Percentiles rank a stretch among this genome's conserved stretches.
These are phyloP conservation scores for Venturia effusa DNA, from an alignment of 2,329 filamentous ascomycete species.

Conservation along the genomic window DNA sequence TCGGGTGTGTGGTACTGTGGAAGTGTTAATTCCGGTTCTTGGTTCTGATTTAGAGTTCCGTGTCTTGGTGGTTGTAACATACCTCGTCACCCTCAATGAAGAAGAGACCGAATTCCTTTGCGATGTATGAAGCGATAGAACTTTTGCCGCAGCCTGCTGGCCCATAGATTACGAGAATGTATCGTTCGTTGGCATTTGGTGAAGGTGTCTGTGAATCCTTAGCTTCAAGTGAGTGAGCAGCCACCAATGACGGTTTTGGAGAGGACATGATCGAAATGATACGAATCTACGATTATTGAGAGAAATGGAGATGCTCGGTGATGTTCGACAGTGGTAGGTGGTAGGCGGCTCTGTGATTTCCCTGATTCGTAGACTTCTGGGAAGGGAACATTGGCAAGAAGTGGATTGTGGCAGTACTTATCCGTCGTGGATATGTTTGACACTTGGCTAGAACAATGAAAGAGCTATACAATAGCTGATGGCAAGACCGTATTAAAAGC, in stretches of 20 bases:
- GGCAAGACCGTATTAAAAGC: too few species aligned
- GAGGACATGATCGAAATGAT: background rate
- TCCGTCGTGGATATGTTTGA: too few species aligned
- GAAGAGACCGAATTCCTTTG: background rate
- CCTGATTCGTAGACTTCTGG: too few species aligned
- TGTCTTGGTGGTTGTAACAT: background rate
- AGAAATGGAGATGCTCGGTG: background rate
- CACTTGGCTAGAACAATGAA: too few species aligned
- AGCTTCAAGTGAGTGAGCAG: background rate
- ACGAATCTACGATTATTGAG: background rate
- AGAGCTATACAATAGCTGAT: too few species aligned
- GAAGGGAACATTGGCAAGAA: too few species aligned
- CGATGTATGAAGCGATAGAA: background rate
- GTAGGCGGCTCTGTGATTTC: background rate
- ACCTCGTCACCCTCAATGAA: background rate
- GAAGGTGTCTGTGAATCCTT: background rate
- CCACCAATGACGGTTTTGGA: background rate
- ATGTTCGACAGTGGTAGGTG: background rate
- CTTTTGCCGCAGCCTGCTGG: background rate
- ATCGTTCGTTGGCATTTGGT: background rate
- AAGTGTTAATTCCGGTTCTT: background rate
- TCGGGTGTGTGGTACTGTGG: background rate
- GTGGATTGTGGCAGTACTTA: too few species aligned
- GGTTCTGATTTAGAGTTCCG: background rate
- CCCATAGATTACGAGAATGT: background rate